phyloP scores from a whole-genome alignment of 768 basidiomycete genomes.

The Hemileccinum rubropunctum region DNA sequence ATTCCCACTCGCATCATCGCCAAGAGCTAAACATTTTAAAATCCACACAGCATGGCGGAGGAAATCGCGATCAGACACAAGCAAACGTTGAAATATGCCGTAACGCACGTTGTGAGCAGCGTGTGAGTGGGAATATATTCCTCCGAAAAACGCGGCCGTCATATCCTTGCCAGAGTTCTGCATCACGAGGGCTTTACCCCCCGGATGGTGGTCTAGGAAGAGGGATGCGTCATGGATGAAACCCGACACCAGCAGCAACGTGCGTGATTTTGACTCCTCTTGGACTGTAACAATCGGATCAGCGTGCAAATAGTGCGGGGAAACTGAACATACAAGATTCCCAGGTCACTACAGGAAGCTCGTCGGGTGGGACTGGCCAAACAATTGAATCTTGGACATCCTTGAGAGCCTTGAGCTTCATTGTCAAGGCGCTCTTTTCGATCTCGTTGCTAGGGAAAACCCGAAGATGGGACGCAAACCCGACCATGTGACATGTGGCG shows the following conservation, averaged over 20 bases:
- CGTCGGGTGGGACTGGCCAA: constrained; percentile 58
- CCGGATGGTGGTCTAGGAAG: constrained; percentile 78
- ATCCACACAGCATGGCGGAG: not conserved
- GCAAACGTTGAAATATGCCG: not conserved
- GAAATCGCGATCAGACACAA: constrained; percentile 6
- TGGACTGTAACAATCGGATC: constrained; percentile 44
- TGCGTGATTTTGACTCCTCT: constrained; percentile 60
- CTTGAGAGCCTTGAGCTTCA: constrained; percentile 78
- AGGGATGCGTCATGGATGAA: constrained; percentile 83
- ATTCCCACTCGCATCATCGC: constrained; percentile 77
- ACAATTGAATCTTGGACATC: constrained; percentile 54
- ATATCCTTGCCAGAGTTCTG: constrained; percentile 75
- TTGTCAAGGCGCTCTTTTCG: constrained; percentile 73
- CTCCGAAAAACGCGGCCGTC: constrained; percentile 84
- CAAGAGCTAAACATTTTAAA: constrained; percentile 43
- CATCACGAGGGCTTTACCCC: constrained; percentile 60
- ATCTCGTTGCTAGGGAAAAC: constrained; percentile 90
- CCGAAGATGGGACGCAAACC: constrained; percentile 78
- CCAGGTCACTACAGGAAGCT: constrained; percentile 79
- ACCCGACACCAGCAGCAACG: constrained; percentile 73
- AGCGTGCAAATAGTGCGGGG: not conserved
- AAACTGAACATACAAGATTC: constrained; percentile 59
- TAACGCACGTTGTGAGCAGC: constrained; percentile 71
- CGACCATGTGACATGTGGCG: constrained; percentile 52
- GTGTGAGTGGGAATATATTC: constrained; percentile 78